Conservation (phyloP, 2,329 filamentous ascomycete genomes). For the Verticillium nubilum region DNA sequence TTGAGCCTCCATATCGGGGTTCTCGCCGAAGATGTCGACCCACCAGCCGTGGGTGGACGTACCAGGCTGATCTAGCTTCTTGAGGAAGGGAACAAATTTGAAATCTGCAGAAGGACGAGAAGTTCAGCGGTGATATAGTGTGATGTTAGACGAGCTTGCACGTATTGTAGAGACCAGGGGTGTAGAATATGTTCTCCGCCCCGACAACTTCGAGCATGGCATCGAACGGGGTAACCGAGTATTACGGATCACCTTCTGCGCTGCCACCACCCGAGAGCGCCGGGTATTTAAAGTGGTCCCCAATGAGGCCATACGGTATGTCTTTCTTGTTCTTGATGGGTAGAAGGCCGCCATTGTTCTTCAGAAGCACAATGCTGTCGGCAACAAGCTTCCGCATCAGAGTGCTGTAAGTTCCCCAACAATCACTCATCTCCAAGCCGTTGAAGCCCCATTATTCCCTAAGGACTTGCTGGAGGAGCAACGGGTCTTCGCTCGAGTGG, state of each 20-base stretch:
- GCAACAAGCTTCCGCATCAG: slow-evolving; percentile 1
- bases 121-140: too few species aligned
- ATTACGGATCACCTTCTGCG: slow-evolving; percentile 23
- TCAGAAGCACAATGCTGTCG: slow-evolving; percentile 3
- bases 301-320: slow-evolving; percentile 36
- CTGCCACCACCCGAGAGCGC: slow-evolving; percentile 24
- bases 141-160: slow-evolving; percentile 35
- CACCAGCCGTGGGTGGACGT: slow-evolving; percentile 6
- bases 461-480: slow-evolving; percentile 4
- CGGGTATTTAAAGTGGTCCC: slow-evolving; percentile 42
- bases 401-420: slow-evolving; percentile 21
- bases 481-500: slow-evolving; percentile 19
- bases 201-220: slow-evolving; percentile 28
- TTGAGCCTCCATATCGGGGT: slow-evolving; percentile 4
- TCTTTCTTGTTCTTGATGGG: slow-evolving; percentile 25
- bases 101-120: slow-evolving; percentile 2
- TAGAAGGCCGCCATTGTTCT: slow-evolving; percentile 1
- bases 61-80: slow-evolving; percentile 1
- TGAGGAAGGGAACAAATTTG: slow-evolving; percentile 10
- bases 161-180: slow-evolving; percentile 52
- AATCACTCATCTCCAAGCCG: slow-evolving; percentile 11
- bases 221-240: slow-evolving; percentile 21
- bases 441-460: slow-evolving; percentile 8
- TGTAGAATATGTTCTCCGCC: slow-evolving; percentile 34
- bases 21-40: slow-evolving; percentile 8